Conservation (phyloP, 2,329 filamentous ascomycete genomes). For the Fusarium pseudograminearum region DNA sequence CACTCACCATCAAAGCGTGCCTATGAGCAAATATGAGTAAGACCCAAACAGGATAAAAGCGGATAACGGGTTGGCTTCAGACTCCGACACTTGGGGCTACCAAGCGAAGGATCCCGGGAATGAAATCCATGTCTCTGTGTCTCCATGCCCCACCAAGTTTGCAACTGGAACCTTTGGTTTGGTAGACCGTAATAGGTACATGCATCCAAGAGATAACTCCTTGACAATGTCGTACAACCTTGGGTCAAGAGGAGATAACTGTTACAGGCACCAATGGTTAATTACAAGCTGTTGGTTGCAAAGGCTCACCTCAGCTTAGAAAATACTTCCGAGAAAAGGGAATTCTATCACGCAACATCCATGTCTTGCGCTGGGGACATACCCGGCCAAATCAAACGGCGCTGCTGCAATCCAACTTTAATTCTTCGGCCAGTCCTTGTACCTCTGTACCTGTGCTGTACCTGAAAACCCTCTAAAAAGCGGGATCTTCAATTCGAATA, state of each 20-base stretch:
- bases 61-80: slow-evolving; percentile 35
- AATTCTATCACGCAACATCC: not conserved
- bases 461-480: not conserved
- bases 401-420: slow-evolving; percentile 1
- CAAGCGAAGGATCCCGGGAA: slow-evolving; percentile 38
- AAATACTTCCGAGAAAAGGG: not conserved
- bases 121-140: not conserved
- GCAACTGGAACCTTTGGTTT: slow-evolving; percentile 17
- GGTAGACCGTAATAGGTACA: not conserved
- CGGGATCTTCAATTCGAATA: not conserved
- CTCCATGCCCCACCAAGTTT: slow-evolving; percentile 19
- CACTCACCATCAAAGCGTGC: not conserved
- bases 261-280: not conserved
- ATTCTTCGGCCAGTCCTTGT: not conserved
- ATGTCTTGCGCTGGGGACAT: not conserved
- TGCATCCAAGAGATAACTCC: not conserved
- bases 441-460: not conserved
- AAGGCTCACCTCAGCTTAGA: slow-evolving; percentile 43
- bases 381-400: slow-evolving; percentile 14
- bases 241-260: not conserved
- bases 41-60: slow-evolving; percentile 10
- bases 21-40: not conserved
- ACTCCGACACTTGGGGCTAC: slow-evolving; percentile 29
- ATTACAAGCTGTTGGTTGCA: not conserved
- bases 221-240: not conserved